Evolutionary conservation across 192 early-diverging fungal genomes (phyloP).

Genomic region (Coemansia sp.): DNA sequence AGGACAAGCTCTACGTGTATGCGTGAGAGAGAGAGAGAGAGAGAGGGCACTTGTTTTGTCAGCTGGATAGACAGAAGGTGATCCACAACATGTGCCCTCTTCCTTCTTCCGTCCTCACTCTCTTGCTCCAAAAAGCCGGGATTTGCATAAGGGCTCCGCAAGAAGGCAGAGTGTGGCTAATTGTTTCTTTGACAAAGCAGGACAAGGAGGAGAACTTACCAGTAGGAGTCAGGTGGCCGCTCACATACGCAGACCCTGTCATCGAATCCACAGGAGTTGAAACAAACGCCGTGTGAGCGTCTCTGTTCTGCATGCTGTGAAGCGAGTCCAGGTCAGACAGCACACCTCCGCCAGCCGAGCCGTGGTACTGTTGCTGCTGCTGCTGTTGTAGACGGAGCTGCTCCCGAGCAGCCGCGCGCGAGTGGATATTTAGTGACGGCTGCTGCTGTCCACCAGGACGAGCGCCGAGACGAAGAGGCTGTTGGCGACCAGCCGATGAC

Average conservation of each 20-base stretch:
- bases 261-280: constrained; percentile 38
- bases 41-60: constrained; percentile 1
- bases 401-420: constrained; percentile 26
- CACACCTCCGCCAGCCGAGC: constrained; percentile 18
- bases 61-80: constrained; percentile 4
- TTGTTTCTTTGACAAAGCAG: not conserved
- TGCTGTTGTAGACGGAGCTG: constrained; percentile 28
- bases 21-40: not conserved
- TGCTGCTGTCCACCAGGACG: constrained; percentile 13
- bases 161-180: not conserved
- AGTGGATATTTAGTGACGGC: constrained; percentile 26
- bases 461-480: constrained; percentile 8
- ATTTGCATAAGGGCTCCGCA: constrained; percentile 1
- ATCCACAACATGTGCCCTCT: constrained; percentile 4
- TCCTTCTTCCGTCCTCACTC: not conserved
- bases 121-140: constrained; percentile 1
- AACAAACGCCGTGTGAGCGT: constrained; percentile 30
- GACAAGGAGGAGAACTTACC: constrained; percentile 21
- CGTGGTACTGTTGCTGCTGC: constrained; percentile 10
- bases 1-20: not conserved
- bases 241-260: constrained; percentile 41
- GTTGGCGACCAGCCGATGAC: not conserved
- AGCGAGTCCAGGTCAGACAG: constrained; percentile 36
- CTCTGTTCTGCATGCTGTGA: constrained; percentile 21
- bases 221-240: constrained; percentile 49